Evolutionary conservation across 805 yeast genomes (phyloP).

Genomic region (Starmerella ratchasimensis): DNA sequence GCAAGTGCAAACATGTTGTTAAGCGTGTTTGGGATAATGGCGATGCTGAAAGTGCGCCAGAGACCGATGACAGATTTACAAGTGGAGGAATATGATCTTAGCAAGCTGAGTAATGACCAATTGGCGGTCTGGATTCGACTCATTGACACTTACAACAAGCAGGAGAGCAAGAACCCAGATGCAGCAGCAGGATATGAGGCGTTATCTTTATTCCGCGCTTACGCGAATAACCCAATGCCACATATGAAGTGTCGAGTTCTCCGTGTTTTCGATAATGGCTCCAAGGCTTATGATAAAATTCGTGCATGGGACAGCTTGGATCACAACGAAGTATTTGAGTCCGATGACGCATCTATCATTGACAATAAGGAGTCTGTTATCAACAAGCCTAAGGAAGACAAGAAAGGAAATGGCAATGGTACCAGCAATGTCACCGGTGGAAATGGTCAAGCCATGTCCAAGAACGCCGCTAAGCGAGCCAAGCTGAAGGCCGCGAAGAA

Average conservation of each 20-base stretch:
- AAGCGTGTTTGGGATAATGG: conserved; percentile 17
- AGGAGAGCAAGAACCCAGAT: conserved; percentile 21
- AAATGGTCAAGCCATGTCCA: conserved; percentile 20
- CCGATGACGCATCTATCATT: conserved; percentile 9
- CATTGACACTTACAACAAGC: conserved; percentile 24
- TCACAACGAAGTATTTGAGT: conserved; percentile 17
- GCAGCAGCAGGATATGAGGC: conserved; percentile 26
- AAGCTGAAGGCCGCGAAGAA: conserved; percentile 22
- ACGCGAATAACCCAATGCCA: conserved; percentile 20
- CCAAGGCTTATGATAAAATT: conserved; percentile 21
- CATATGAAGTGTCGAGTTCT: conserved; percentile 24
- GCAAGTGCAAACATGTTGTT: conserved; percentile 17
- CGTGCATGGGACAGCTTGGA: conserved; percentile 27
- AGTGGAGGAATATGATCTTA: conserved; percentile 24
- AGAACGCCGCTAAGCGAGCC: conserved; percentile 24
- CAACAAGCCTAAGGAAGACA: conserved; percentile 10
- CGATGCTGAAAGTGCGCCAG: conserved; percentile 18
- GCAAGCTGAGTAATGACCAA: conserved; percentile 20
- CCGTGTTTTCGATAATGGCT: conserved; percentile 24
- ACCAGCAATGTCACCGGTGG: neutral
- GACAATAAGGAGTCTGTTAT: conserved; percentile 15
- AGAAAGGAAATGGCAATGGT: neutral
- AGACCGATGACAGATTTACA: conserved; percentile 22
- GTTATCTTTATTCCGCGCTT: conserved; percentile 25
- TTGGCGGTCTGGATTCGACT: conserved; percentile 24